phyloP scores from a whole-genome alignment of 768 basidiomycete genomes.

The Suillus sp. region DNA sequence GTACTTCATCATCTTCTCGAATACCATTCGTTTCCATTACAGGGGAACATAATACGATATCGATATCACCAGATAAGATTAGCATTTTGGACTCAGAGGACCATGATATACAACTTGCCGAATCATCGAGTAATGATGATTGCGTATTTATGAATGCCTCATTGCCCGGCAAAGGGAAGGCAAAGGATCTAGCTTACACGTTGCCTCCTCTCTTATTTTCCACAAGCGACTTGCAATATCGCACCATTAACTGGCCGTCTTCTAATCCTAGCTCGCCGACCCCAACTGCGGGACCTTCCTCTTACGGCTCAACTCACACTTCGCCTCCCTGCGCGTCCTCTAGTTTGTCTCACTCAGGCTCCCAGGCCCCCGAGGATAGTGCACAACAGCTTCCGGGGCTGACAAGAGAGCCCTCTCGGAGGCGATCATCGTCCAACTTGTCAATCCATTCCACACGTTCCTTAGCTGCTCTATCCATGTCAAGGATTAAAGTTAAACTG shows the following conservation, averaged over 20 bases:
- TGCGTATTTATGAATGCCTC: constrained; percentile 22
- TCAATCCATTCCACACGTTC: constrained; percentile 47
- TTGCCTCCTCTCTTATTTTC: constrained; percentile 69
- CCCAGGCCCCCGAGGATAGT: constrained; percentile 19
- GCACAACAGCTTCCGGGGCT: constrained; percentile 27
- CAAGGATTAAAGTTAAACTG: constrained; percentile 50
- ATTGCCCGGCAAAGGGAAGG: constrained; percentile 56
- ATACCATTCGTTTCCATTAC: background rate
- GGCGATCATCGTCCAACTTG: constrained; percentile 59
- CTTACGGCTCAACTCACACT: constrained; percentile 36
- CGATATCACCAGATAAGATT: background rate
- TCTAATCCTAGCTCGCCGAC: constrained; percentile 23
- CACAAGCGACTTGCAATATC: constrained; percentile 51
- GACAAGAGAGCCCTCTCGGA: constrained; percentile 44
- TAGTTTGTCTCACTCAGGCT: constrained; percentile 17
- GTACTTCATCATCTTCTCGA: constrained; percentile 24
- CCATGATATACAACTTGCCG: constrained; percentile 1
- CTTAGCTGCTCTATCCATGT: constrained; percentile 47
- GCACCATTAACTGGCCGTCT: constrained; percentile 41
- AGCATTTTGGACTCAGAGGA: background rate
- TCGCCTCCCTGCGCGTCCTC: constrained; percentile 41
- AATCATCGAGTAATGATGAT: constrained; percentile 10
- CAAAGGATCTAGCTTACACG: constrained; percentile 51
- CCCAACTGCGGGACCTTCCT: constrained; percentile 34
- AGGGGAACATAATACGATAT: background rate